Evolutionary conservation across 1,284 basidiomycete species (phyloP).

Genomic region (Trametes polyzona): DNA sequence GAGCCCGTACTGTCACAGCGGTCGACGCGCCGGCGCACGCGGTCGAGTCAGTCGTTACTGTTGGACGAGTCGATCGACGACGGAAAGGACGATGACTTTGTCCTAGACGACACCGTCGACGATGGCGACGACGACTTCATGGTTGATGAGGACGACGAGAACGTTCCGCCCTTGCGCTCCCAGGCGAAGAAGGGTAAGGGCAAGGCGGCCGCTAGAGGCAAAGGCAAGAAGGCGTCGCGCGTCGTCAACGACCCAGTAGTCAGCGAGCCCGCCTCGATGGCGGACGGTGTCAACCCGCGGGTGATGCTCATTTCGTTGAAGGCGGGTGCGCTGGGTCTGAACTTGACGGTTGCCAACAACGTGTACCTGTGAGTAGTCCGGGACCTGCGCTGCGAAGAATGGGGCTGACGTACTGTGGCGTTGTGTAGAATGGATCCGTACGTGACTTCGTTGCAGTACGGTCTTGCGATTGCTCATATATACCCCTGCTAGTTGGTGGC

Average conservation of each 20-base stretch:
- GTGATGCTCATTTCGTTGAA: conserved; percentile 91
- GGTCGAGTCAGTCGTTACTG: conserved; percentile 20
- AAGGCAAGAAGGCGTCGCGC: conserved; percentile 10
- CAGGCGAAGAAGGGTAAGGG: conserved; percentile 46
- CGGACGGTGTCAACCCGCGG: conserved; percentile 56
- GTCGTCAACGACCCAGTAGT: neutral
- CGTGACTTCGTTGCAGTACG: conserved; percentile 38
- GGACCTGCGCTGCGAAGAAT: no score
- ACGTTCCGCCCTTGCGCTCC: conserved; percentile 32
- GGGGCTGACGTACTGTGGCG: neutral
- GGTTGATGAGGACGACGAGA: conserved; percentile 48
- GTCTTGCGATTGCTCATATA: neutral
- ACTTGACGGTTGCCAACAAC: conserved; percentile 89
- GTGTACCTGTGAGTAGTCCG: conserved; percentile 73
- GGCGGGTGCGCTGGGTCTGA: conserved; percentile 81
- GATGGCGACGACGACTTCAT: conserved; percentile 43
- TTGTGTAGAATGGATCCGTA: conserved; percentile 80
- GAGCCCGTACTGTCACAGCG: conserved; percentile 19
- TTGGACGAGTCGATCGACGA: conserved; percentile 24
- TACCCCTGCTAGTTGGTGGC: conserved; percentile 17
- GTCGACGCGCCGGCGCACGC: conserved; percentile 29
- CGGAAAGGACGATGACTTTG: conserved; percentile 38
- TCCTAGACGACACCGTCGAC: conserved; percentile 29
- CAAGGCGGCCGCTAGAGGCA: conserved; percentile 40
- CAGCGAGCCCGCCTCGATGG: neutral